A percentile compares a stretch with the other conserved stretches of the same genome.
Evolutionary conservation across 2,329 filamentous ascomycete genomes (phyloP).

Genomic region (Pseudonectria buxi): DNA sequence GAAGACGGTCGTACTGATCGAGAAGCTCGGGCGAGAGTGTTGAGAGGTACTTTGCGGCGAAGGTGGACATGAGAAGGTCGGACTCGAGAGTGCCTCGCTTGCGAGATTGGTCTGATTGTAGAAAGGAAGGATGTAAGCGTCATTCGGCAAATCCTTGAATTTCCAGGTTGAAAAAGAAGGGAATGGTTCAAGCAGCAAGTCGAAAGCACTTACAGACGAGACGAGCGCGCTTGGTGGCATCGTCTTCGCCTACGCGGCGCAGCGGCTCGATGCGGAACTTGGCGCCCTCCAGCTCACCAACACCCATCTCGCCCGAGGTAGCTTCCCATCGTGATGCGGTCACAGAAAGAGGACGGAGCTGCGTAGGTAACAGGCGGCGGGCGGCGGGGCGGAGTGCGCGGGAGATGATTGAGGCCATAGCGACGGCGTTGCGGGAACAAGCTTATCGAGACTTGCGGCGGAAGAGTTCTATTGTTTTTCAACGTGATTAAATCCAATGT

Average conservation of each 20-base stretch:
- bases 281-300: slow-evolving; percentile 82
- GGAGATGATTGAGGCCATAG: slow-evolving; percentile 17
- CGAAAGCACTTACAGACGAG: slow-evolving; percentile 54
- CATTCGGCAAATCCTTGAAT: not conserved
- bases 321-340: slow-evolving; percentile 13
- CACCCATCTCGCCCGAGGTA: slow-evolving; percentile 53
- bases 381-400: slow-evolving; percentile 15
- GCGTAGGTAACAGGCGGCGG: slow-evolving; percentile 13
- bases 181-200: slow-evolving; percentile 1
- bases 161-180: slow-evolving; percentile 3
- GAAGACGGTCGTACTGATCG: slow-evolving; percentile 79
- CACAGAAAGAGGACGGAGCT: slow-evolving; percentile 16
- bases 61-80: slow-evolving; percentile 92
- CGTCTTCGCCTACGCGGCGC: slow-evolving; percentile 74
- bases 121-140: slow-evolving; percentile 4
- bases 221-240: slow-evolving; percentile 78
- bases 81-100: slow-evolving; percentile 95
- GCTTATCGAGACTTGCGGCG: no score
- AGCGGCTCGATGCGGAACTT: slow-evolving; percentile 88
- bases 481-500: no score
- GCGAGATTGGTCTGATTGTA: slow-evolving; percentile 79
- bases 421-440: no score
- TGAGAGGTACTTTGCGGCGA: slow-evolving; percentile 72
- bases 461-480: no score
- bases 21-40: slow-evolving; percentile 69